phyloP scores from a whole-genome alignment of 805 yeast species.

The Nakazawaea holstii region DNA sequence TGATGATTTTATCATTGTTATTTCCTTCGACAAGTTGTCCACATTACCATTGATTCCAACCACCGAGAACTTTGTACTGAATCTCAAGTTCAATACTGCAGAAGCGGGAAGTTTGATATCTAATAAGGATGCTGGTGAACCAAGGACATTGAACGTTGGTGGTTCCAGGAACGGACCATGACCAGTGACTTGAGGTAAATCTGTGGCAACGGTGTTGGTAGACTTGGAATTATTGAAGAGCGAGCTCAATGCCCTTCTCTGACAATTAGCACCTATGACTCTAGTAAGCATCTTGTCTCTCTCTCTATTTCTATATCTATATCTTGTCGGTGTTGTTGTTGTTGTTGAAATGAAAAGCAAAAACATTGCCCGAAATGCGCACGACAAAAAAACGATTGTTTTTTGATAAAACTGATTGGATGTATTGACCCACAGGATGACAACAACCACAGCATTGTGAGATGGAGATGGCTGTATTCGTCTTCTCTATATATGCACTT shows the following conservation, averaged over 20 bases:
- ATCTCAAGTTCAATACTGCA: slow-evolving; percentile 29
- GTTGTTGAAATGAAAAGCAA: too few relatives aligned
- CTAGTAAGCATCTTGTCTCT: background rate
- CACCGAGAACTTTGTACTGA: slow-evolving; percentile 31
- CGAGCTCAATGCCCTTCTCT: background rate
- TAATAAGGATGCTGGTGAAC: slow-evolving; percentile 31
- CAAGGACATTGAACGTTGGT: slow-evolving; percentile 36
- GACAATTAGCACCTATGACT: too few relatives aligned
- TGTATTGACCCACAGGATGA: too few relatives aligned
- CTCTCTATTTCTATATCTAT: too few relatives aligned
- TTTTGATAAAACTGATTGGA: too few relatives aligned
- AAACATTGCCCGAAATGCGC: too few relatives aligned
- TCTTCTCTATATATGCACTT: too few relatives aligned
- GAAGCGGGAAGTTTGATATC: slow-evolving; percentile 40
- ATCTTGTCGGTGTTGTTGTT: too few relatives aligned
- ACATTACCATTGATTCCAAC: slow-evolving; percentile 41
- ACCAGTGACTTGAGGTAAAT: slow-evolving; percentile 35
- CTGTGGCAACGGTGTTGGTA: slow-evolving; percentile 3
- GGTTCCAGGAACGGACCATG: slow-evolving; percentile 41
- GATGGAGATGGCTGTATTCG: too few relatives aligned
- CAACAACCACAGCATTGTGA: too few relatives aligned
- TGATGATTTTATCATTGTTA: slow-evolving; percentile 17
- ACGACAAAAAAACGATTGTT: background rate
- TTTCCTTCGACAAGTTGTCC: slow-evolving; percentile 22
- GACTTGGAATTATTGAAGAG: background rate